These are phyloP conservation scores for Shiraia sp. DNA, from an alignment of 2,329 filamentous ascomycete species.

Conservation along the genomic window DNA sequence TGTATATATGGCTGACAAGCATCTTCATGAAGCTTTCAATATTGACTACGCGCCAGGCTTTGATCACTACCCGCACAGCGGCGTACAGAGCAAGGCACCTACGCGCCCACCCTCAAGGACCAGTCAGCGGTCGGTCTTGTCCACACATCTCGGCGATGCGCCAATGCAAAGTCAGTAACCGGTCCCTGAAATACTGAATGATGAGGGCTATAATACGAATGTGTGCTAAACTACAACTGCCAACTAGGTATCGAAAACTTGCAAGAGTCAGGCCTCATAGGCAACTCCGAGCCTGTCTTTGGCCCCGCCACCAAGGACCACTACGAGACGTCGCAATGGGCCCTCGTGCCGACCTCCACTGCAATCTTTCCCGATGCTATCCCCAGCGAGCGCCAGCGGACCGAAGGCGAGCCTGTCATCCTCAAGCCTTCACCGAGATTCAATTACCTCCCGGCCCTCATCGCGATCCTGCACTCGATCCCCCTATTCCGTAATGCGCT, in stretches of 20 bases:
- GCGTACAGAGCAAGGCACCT: slow-evolving; percentile 38
- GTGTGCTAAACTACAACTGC: slow-evolving; percentile 23
- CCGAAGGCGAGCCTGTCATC: slow-evolving; percentile 57
- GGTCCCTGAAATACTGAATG: neutral
- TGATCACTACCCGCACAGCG: slow-evolving; percentile 38
- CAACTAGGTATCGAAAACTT: slow-evolving; percentile 33
- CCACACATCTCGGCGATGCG: slow-evolving; percentile 35
- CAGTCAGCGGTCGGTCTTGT: slow-evolving; percentile 36
- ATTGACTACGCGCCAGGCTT: slow-evolving; percentile 39
- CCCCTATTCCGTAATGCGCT: slow-evolving; percentile 62
- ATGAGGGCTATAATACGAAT: neutral
- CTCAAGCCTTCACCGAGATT: slow-evolving; percentile 59
- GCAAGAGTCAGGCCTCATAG: slow-evolving; percentile 61
- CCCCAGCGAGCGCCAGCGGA: slow-evolving; percentile 51
- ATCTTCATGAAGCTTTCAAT: slow-evolving; percentile 32
- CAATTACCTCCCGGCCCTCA: slow-evolving; percentile 59
- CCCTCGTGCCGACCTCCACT: slow-evolving; percentile 56
- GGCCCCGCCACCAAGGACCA: slow-evolving; percentile 58
- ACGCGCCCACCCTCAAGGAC: slow-evolving; percentile 42
- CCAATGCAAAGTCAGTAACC: slow-evolving; percentile 43
- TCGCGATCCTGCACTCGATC: slow-evolving; percentile 66
- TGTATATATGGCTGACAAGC: slow-evolving; percentile 19
- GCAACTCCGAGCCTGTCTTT: slow-evolving; percentile 50
- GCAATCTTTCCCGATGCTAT: slow-evolving; percentile 59
- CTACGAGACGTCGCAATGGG: slow-evolving; percentile 61